Conservation (phyloP, 73 alveolate species). For the Stentor coeruleus region DNA sequence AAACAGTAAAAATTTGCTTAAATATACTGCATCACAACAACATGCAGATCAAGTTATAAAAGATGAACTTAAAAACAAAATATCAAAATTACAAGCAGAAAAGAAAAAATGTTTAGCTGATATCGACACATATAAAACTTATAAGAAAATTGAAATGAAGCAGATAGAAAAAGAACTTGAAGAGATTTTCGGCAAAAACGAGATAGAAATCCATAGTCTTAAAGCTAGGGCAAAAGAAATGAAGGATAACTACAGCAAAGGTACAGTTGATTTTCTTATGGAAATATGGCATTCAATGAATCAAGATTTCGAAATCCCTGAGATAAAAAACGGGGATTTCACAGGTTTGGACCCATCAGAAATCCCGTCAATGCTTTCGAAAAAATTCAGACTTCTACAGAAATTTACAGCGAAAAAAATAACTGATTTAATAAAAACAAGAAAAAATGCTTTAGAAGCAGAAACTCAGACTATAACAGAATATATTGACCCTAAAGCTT, state of each 20-base stretch:
- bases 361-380: neutral
- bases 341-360: neutral
- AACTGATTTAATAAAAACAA: neutral
- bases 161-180: neutral
- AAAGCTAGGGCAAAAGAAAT: neutral
- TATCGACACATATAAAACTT: neutral
- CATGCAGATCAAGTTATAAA: neutral
- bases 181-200: conserved; percentile 16
- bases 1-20: neutral
- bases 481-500: neutral
- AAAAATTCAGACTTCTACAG: neutral
- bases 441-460: neutral
- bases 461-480: neutral
- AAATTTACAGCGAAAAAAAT: neutral
- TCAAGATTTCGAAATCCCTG: conserved; percentile 7
- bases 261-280: neutral
- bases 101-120: neutral
- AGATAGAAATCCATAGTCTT: neutral
- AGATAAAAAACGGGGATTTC: neutral
- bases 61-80: neutral
- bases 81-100: neutral
- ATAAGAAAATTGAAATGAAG: neutral
- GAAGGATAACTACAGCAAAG: neutral
- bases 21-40: too few relatives aligned
- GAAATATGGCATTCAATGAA: neutral